A percentile compares a stretch with the other conserved stretches of the same genome.
phyloP scores from a whole-genome alignment of 768 basidiomycete genomes.

The Trametes meyenii region DNA sequence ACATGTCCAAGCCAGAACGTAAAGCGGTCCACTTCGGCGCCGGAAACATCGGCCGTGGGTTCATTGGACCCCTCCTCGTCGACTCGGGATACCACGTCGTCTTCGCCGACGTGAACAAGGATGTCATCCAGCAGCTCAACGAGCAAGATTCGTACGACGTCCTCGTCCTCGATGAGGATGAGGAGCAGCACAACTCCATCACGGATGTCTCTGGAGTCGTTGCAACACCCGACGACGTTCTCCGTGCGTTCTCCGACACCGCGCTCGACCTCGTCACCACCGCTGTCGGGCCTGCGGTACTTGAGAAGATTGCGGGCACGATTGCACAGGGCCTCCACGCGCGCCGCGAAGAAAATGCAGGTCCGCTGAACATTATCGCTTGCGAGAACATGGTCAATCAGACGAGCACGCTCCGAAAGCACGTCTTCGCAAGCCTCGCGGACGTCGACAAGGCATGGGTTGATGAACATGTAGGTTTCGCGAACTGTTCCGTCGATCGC shows the following conservation, averaged over 20 bases:
- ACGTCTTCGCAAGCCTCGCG: constrained; percentile 34
- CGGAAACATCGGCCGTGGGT: constrained; percentile 43
- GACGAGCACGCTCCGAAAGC: constrained; percentile 35
- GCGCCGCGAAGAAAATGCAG: constrained; percentile 29
- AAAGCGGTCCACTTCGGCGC: constrained; percentile 43
- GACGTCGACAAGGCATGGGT: constrained; percentile 36
- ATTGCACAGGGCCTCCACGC: constrained; percentile 38
- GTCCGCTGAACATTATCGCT: constrained; percentile 40
- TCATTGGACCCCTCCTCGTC: constrained; percentile 42
- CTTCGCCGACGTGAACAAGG: constrained; percentile 40
- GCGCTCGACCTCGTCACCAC: constrained; percentile 39
- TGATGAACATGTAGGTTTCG: constrained; percentile 39
- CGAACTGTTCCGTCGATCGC: constrained; percentile 46
- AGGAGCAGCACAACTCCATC: constrained; percentile 26
- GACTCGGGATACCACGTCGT: constrained; percentile 42
- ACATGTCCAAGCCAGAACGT: constrained; percentile 16
- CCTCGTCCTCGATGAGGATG: constrained; percentile 36
- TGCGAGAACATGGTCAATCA: constrained; percentile 46
- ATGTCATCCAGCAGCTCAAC: constrained; percentile 38
- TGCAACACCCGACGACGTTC: constrained; percentile 17
- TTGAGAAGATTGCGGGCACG: constrained; percentile 38
- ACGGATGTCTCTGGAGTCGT: constrained; percentile 27
- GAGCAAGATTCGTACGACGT: constrained; percentile 35
- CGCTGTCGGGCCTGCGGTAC: constrained; percentile 39
- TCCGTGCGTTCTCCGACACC: constrained; percentile 28